phyloP scores from a whole-genome alignment of 129 eudicot genomes.

The Ambrosia artemisiifolia region DNA sequence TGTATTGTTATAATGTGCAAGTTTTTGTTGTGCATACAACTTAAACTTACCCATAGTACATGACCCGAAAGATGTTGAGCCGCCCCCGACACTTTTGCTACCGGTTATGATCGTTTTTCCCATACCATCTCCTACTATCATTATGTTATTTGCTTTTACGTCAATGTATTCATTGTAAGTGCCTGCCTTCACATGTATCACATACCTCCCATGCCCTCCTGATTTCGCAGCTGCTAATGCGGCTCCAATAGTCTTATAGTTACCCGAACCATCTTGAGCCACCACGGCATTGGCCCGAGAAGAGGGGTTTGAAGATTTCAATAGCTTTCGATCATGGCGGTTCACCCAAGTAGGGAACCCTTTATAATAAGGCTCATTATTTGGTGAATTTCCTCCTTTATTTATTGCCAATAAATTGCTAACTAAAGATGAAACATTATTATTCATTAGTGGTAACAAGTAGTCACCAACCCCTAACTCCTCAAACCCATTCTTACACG shows the following conservation, averaged over 20 bases:
- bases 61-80: conserved; percentile 59
- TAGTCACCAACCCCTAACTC: conserved; percentile 40
- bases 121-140: conserved; percentile 73
- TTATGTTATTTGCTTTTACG: conserved; percentile 43
- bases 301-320: conserved; percentile 38
- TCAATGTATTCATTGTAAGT: conserved; percentile 51
- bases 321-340: conserved; percentile 45
- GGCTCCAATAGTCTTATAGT: conserved; percentile 41
- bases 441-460: conserved; percentile 36
- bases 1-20: no score
- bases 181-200: conserved; percentile 58
- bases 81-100: conserved; percentile 63
- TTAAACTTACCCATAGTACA: conserved; percentile 64
- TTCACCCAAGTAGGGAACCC: conserved; percentile 60
- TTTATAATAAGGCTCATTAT: conserved; percentile 8
- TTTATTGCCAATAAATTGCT: conserved; percentile 58
- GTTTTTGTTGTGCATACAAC: no score
- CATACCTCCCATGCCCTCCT: conserved; percentile 51
- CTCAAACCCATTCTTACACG: conserved; percentile 50
- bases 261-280: conserved; percentile 55
- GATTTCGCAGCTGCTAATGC: conserved; percentile 45
- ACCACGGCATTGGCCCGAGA: conserved; percentile 50
- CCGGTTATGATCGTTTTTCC: conserved; percentile 73
- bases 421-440: conserved; percentile 44
- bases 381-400: conserved; percentile 12